Percentiles rank a stretch among this genome's conserved stretches.
phyloP scores from a whole-genome alignment of 2,329 filamentous ascomycete genomes.

The Fonsecaea monophora region DNA sequence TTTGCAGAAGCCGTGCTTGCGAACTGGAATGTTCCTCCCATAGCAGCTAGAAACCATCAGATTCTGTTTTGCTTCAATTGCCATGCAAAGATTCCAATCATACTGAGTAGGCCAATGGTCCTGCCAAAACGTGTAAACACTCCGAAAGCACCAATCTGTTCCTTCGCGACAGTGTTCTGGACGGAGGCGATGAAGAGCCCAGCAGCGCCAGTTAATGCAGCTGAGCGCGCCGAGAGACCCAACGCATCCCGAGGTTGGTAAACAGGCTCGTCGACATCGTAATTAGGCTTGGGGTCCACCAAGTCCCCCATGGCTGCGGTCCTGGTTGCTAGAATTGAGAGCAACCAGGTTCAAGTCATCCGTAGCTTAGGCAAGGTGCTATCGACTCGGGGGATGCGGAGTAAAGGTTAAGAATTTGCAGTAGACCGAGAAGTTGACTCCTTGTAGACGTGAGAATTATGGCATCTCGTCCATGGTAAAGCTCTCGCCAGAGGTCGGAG shows the following conservation, averaged over 20 bases:
- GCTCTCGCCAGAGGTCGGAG: constrained; percentile 13
- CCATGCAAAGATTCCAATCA: constrained; percentile 37
- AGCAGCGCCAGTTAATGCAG: constrained; percentile 67
- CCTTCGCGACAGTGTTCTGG: constrained; percentile 83
- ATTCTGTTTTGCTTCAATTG: constrained; percentile 12
- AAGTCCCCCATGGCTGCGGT: constrained; percentile 42
- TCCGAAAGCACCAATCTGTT: constrained; percentile 80
- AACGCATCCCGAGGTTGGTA: constrained; percentile 81
- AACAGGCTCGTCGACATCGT: constrained; percentile 44
- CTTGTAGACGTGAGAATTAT: not conserved
- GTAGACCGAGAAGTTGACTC: not conserved
- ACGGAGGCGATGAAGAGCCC: constrained; percentile 78
- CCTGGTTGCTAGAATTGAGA: constrained; percentile 10
- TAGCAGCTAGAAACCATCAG: constrained; percentile 62
- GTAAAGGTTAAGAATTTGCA: not conserved
- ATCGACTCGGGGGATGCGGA: not conserved
- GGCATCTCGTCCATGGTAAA: not conserved
- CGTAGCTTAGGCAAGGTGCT: constrained; percentile 13
- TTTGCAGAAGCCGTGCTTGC: constrained; percentile 78
- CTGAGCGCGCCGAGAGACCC: constrained; percentile 68
- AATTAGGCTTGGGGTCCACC: constrained; percentile 24
- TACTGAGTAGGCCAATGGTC: constrained; percentile 73
- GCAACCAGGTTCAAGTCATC: constrained; percentile 26
- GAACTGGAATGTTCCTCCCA: constrained; percentile 80
- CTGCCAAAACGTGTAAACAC: constrained; percentile 80